Evolutionary conservation across 2,329 filamentous ascomycete species (phyloP), one percentile per base, ranked within the genome.

Genomic region (Aspergillus calidoustus): DNA sequence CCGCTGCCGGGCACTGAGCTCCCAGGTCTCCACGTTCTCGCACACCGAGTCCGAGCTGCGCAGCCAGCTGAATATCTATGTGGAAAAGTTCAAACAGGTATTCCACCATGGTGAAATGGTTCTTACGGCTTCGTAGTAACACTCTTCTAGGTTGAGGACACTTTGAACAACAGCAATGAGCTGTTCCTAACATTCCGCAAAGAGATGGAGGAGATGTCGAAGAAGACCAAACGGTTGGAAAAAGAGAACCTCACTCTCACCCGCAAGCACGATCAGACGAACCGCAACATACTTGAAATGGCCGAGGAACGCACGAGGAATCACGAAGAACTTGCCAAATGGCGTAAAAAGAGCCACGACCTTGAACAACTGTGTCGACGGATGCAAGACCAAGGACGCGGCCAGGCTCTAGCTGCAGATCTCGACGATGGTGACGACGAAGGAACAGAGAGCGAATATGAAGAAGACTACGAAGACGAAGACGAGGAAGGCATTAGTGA

Each of bases 61-160:
- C 63, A 96, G 92, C 71, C 95, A 99, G 79, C 87, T 99, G 71
- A 98, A 97, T 76, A 94, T 97, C 70, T 99, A 99, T 72, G 94
- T 97, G 28, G 95, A 99, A 76, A 99, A 98, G 81, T 98, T 98
- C 81, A 98, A 98, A 83, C 95, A 99, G 91, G 94, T 97, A 87
- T 78, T 86, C 77, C 59, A 66, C 55, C 31, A 31, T 68, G 4
- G 11, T 67, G 61, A 61, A 28, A 28, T 28, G 60, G 63, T 62
- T 60, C 50, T 60, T 63, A 65, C 65, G 62, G 64, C 63, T 59
- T 61, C 65, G 69, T 78, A 76, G 73, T 77, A 83, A 83, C 84
- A 78, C 79, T 76, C 75, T 78, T 69, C 78, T 82, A 98, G 94
- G 94, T 98, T 75, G 94, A 98, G 85, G 95, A 98, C 79, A 98